Base-by-base conservation (phyloP, 129 eudicot genomes). In the Centella asiatica region DNA sequence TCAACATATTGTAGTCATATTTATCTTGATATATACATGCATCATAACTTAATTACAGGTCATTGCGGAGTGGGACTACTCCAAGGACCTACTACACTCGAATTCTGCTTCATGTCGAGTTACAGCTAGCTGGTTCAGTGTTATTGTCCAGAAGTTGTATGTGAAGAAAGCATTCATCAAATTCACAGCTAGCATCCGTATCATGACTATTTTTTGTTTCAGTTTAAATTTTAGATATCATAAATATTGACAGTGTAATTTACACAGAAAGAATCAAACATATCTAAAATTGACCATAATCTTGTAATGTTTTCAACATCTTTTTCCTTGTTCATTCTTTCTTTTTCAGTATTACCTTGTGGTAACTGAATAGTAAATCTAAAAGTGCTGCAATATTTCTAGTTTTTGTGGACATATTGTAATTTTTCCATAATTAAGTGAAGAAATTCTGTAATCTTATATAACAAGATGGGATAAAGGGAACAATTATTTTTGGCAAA, bases 31-130 rank as follows among this genome's bases (percentile, higher is more conserved):
- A n/a, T n/a, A 45, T 40, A 60, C 37, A 40, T 60, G 28, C 44
- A 60, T n/a, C n/a, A n/a, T 32, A 60, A 60, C 50, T 40, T 60
- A 34, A 60, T 24, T 40, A 60, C 51, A 60, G 47, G 45, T 39
- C 50, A 40, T 24, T 24, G 51, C 50, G 42, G 50, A 46, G 51
- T 34, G 44, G 63, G 46, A 58, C 63, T 34, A n/a, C 63, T 34
- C 12, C 33, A 46, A 46, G 51, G 63, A 58, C 63, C 63, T 57
- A 57, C 63, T 24, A 31, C n/a, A 56, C 31, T 56, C 42, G n/a
- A 56, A 20, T 27, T 25, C 37, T 53, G 63, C 32, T 34, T 53
- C 19, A 31, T 53, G 59, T 53, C 36, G 27, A 33, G 15, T 53
- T 57, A 19, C 27, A n/a, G n/a, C 19, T 32, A 59, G 64, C 33